Conservation (phyloP, 495 filamentous ascomycete species). For the Aspergillus sparsus region DNA sequence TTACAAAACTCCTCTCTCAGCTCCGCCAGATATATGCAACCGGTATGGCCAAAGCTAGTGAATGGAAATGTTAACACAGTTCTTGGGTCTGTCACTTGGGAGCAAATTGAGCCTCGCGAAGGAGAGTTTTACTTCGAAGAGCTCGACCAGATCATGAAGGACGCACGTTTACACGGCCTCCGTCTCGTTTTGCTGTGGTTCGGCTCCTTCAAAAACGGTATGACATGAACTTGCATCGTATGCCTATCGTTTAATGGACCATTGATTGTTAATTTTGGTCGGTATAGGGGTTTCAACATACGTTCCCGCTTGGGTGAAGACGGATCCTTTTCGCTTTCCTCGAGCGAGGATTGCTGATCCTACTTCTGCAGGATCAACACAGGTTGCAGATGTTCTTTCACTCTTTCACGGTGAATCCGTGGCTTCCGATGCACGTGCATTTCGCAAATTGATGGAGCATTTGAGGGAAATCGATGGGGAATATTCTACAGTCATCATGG, state of each 20-base stretch:
- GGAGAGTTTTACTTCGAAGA: conserved; percentile 47
- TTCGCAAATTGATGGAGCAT: conserved; percentile 39
- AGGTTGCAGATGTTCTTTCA: conserved; percentile 36
- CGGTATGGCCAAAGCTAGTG: conserved; percentile 45
- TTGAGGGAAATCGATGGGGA: conserved; percentile 41
- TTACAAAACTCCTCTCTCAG: conserved; percentile 54
- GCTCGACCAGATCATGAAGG: conserved; percentile 44
- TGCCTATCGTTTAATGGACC: neutral
- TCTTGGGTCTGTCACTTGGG: conserved; percentile 54
- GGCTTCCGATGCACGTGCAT: conserved; percentile 41
- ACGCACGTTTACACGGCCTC: conserved; percentile 41
- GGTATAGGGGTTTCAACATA: conserved; percentile 40
- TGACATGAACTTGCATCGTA: neutral
- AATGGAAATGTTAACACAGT: conserved; percentile 50
- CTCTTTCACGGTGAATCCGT: conserved; percentile 39
- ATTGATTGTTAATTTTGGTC: too few species aligned
- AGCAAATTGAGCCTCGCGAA: conserved; percentile 50
- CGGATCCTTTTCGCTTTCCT: conserved; percentile 43
- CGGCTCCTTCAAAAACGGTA: conserved; percentile 54
- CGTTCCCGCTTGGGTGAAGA: conserved; percentile 48
- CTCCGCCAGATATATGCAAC: conserved; percentile 46
- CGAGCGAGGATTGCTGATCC: conserved; percentile 28
- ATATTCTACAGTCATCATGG: conserved; percentile 50
- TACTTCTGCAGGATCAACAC: conserved; percentile 30
- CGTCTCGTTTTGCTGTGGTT: conserved; percentile 54